Evolutionary conservation across 129 eudicot species (phyloP).

Genomic region (Apium graveolens): DNA sequence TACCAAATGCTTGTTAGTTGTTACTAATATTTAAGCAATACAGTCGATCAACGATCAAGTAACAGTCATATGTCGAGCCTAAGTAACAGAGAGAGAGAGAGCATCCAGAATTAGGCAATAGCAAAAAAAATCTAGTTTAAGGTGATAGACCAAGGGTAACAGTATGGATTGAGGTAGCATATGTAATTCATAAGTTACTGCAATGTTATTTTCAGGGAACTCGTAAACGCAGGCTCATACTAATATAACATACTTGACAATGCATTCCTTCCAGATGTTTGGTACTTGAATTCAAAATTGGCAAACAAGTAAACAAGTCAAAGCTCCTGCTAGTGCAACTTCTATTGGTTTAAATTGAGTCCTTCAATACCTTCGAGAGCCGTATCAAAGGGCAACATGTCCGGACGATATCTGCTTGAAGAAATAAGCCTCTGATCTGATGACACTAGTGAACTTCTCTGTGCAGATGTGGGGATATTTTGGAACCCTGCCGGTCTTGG

Average conservation of each 20-base stretch:
- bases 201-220: neutral
- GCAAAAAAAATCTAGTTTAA: neutral
- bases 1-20: too few relatives aligned
- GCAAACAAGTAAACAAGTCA: neutral
- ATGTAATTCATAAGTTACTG: neutral
- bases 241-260: neutral
- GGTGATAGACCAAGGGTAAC: neutral
- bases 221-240: neutral
- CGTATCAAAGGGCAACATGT: conserved; percentile 48
- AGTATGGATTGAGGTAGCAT: neutral
- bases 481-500: too few relatives aligned
- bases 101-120: neutral
- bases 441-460: conserved; percentile 57
- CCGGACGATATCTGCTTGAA: conserved; percentile 37
- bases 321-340: conserved; percentile 20
- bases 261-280: neutral
- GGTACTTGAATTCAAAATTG: conserved; percentile 13
- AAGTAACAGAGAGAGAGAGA: neutral
- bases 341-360: conserved; percentile 46
- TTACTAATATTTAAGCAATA: too few relatives aligned
- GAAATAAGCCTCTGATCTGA: conserved; percentile 45
- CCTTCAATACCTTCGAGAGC: conserved; percentile 74
- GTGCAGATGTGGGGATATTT: conserved; percentile 45
- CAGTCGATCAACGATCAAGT: neutral
- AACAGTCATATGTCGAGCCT: neutral